Base-by-base conservation (phyloP, 352 stramenopile species). In the Phytopythium vexans region DNA sequence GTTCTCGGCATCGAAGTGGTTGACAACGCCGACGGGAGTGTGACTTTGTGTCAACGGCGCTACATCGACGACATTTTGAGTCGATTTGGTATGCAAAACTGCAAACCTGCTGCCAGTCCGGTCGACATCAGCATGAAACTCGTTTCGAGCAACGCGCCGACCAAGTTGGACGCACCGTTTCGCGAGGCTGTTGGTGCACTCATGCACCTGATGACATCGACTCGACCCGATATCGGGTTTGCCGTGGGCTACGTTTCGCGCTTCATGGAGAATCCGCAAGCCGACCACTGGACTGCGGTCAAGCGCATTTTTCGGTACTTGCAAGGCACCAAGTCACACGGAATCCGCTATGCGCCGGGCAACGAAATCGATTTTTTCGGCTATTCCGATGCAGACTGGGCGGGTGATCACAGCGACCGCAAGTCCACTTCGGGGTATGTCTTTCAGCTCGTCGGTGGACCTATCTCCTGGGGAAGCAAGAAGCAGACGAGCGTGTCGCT, bases 1-100 rank as follows among this genome's bases (percentile, higher is more conserved):
- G 49, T 69, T 6, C 48, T 69, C 5, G 49, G 48, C 8, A 65
- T 65, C n/a, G n/a, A n/a, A n/a, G n/a, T n/a, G n/a, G n/a, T n/a
- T n/a, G n/a, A n/a, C n/a, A n/a, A n/a, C n/a, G 6, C 32, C 3
- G 49, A 68, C n/a, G 54, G 51, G 39, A 62, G 48, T 27, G 51
- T 68, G 21, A 60, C 46, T 0, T 36, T 68, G 44, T 62, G 49
- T 32, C 58, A 68, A 36, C 37, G 11, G 8, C 21, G 15, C 8
- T 66, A 72, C 37, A 21, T 69, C 2, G 21, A 68, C 12, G 60
- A 67, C 38, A 43, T 69, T 9, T 69, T n/a, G n/a, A n/a, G n/a
- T n/a, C n/a, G n/a, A n/a, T n/a, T n/a, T n/a, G n/a, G n/a, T n/a
- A n/a, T n/a, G 56, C 39, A 70, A 1, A 16, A 64, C 3, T 57